Evolutionary conservation across 352 stramenopile species (phyloP).

Genomic region (Pythium aristosporum): DNA sequence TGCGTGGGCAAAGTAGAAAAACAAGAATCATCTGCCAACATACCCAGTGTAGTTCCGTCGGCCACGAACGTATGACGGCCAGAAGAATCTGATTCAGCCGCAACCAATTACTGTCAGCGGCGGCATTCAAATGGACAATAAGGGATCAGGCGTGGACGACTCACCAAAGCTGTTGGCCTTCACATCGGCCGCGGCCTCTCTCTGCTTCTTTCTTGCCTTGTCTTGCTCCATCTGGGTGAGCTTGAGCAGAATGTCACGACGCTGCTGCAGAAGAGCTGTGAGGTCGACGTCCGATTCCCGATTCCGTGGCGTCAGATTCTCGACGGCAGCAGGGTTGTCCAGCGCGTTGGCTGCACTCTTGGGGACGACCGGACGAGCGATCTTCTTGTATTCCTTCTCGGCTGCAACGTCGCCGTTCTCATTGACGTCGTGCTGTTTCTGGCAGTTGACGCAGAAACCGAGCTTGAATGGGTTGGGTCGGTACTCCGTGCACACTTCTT

Average conservation of each 20-base stretch:
- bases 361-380: conserved; percentile 61
- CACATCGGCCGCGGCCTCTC: conserved; percentile 30
- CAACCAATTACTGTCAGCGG: conserved; percentile 1
- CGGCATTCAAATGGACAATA: not conserved
- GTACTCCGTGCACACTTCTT: conserved; percentile 80
- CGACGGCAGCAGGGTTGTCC: conserved; percentile 68
- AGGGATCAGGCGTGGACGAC: conserved; percentile 15
- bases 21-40: not conserved
- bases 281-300: conserved; percentile 86
- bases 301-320: conserved; percentile 34
- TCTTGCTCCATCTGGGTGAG: conserved; percentile 60
- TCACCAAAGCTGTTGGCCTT: conserved; percentile 46
- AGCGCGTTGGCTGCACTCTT: conserved; percentile 79
- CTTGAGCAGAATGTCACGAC: conserved; percentile 75
- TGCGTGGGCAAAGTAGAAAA: not conserved
- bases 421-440: conserved; percentile 87
- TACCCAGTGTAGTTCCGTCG: conserved; percentile 41
- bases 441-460: conserved; percentile 88
- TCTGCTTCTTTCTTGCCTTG: conserved; percentile 44
- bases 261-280: conserved; percentile 63
- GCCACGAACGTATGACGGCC: conserved; percentile 44
- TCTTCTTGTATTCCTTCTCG: conserved; percentile 85
- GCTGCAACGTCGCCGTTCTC: conserved; percentile 59
- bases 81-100: conserved; percentile 25
- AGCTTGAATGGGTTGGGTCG: conserved; percentile 82